These are phyloP conservation scores for Digitaria exilis DNA, from an alignment of 202 grass and related monocot genomes.

Conservation along the genomic window DNA sequence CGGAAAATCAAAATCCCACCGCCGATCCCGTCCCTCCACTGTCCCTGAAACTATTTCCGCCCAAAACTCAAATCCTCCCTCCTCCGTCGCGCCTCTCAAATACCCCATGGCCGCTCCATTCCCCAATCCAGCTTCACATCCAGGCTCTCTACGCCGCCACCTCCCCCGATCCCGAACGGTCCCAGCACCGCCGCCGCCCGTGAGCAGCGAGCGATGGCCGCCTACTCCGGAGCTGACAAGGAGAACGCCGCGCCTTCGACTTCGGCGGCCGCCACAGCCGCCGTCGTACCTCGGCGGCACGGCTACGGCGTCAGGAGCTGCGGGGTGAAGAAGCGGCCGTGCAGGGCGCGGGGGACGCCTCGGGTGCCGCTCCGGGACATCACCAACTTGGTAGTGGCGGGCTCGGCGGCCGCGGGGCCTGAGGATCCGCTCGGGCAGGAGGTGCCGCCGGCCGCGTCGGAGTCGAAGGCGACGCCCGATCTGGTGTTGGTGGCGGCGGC, in stretches of 20 bases:
- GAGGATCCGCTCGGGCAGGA: background rate
- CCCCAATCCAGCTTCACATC: background rate
- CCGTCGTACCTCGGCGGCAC: background rate
- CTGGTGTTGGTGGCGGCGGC: background rate
- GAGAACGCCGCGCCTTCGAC: slow-evolving; percentile 27
- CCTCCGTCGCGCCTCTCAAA: slow-evolving; percentile 13
- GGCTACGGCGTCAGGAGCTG: slow-evolving; percentile 22
- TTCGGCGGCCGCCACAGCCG: background rate
- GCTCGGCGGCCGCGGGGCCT: background rate
- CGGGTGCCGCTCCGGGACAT: slow-evolving; percentile 48
- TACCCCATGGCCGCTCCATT: slow-evolving; percentile 39
- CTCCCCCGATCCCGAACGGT: background rate
- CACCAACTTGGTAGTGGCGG: slow-evolving; percentile 43
- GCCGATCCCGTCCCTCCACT: slow-evolving; percentile 20
- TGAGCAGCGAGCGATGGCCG: background rate
- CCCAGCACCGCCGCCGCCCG: background rate
- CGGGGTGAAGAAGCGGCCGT: slow-evolving; percentile 48
- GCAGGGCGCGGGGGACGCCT: background rate
- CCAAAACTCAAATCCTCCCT: slow-evolving; percentile 40
- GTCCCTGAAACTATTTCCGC: background rate
- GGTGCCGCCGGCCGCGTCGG: background rate
- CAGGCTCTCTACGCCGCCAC: background rate
- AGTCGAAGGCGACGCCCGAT: background rate
- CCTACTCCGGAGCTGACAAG: slow-evolving; percentile 21
- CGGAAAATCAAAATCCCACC: no score